Evolutionary conservation across 1,139 yeast genomes (phyloP).

Genomic region (Blastobotrys apis): DNA sequence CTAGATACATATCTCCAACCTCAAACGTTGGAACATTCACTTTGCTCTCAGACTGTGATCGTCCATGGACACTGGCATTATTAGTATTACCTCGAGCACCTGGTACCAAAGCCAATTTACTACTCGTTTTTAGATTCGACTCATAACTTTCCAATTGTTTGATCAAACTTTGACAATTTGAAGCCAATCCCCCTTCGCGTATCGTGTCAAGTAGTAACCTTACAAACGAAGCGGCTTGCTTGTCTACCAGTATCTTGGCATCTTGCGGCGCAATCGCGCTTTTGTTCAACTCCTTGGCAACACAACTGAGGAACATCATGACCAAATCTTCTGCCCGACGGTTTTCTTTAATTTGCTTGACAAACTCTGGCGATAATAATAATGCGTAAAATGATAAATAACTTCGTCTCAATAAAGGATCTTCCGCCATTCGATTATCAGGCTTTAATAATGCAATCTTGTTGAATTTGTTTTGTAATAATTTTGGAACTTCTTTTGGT

Average conservation of each 20-base stretch:
- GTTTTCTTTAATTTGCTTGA: constrained; percentile 39
- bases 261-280: constrained; percentile 43
- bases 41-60: not conserved
- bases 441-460: constrained; percentile 48
- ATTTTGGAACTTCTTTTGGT: constrained; percentile 47
- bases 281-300: constrained; percentile 59
- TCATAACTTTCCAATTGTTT: constrained; percentile 33
- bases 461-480: constrained; percentile 48
- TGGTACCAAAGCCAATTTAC: constrained; percentile 28
- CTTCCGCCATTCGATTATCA: constrained; percentile 26
- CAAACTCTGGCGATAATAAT: constrained; percentile 49
- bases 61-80: not conserved
- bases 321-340: constrained; percentile 60
- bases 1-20: constrained; percentile 29
- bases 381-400: constrained; percentile 62
- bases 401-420: constrained; percentile 41
- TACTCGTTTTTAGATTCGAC: constrained; percentile 36
- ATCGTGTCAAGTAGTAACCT: constrained; percentile 49
- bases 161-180: constrained; percentile 28
- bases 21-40: constrained; percentile 26
- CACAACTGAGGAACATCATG: constrained; percentile 59
- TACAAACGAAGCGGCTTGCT: constrained; percentile 57
- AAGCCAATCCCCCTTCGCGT: constrained; percentile 32
- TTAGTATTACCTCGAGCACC: not conserved
- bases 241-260: constrained; percentile 46